Evolutionary conservation across 805 yeast species (phyloP), one percentile per base, ranked within the genome.

Genomic region (Pichia exigua): DNA sequence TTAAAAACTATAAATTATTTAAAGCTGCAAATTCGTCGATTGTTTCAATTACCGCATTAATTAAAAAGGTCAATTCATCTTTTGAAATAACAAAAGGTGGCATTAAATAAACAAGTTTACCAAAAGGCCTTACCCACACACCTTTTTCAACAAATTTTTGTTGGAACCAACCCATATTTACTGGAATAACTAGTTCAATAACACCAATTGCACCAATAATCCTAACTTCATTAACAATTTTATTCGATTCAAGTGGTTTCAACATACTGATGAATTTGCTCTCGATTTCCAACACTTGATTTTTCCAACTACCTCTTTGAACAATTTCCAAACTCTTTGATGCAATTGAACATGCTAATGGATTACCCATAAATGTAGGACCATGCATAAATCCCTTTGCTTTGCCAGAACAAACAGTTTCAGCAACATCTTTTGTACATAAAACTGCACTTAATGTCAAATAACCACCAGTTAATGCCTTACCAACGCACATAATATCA

Each of bases 401-500:
- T 32, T 46, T 46, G 20, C 53, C 53, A 11, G 49, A 46, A 20
- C 49, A 51, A 10, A 51, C 49, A 3, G 48, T 44, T 11, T 40
- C 20, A 2, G 54, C 51, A 39, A 51, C 52, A 28, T 51, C 26
- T 32, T 43, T 26, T 32, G 51, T 51, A 40, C 52, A 48, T 15
- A 51, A 30, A 20, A 48, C 51, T 4, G 48, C 47, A 39, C 54
- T 48, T 15, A 51, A 39, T 18, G 54, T 51, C 24, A 51, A 68
- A 17, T 66, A 73, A 3, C 81, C 81, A 39, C 76, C 69, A 24
- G 76, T 73, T 17, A 76, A 59, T 20, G 77, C 68, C 58, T 76
- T 76, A 44, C 80, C 81, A 44, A 69, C 68, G 21, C 75, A 67
- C 57, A 70, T 70, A 43, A 76, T 68, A 58, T 76, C 79, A 42